These are phyloP conservation scores for Pseudogymnoascus sp. DNA, from an alignment of 2,329 filamentous ascomycete genomes.

Conservation along the genomic window DNA sequence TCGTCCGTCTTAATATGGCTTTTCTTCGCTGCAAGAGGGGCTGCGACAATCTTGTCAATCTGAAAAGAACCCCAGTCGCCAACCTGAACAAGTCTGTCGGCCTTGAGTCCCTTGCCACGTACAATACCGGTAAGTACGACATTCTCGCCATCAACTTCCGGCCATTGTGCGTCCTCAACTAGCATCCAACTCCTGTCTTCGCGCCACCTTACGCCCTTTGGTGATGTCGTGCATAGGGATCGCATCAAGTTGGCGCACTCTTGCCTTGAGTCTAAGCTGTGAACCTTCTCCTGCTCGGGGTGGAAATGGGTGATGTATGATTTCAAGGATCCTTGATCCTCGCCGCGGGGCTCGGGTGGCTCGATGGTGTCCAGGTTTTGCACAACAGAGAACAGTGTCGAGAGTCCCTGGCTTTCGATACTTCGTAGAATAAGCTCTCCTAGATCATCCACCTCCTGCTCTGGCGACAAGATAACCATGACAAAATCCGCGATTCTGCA, in stretches of 20 bases:
- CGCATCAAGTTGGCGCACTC: conserved; percentile 88
- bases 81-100: conserved; percentile 82
- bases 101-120: conserved; percentile 78
- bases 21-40: conserved; percentile 57
- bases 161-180: conserved; percentile 73
- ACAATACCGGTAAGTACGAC: conserved; percentile 79
- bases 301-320: conserved; percentile 95
- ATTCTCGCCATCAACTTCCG: conserved; percentile 50
- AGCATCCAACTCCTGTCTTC: conserved; percentile 96
- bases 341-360: conserved; percentile 68
- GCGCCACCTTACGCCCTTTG: conserved; percentile 91
- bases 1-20: conserved; percentile 53
- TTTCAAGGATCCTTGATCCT: conserved; percentile 75
- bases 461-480: conserved; percentile 73
- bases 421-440: conserved; percentile 81
- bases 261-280: conserved; percentile 79
- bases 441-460: conserved; percentile 74
- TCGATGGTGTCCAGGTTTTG: conserved; percentile 74
- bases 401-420: conserved; percentile 90
- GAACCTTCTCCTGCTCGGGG: conserved; percentile 83
- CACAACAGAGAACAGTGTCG: conserved; percentile 81
- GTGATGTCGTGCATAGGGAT: conserved; percentile 82
- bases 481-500: conserved; percentile 89
- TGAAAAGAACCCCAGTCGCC: conserved; percentile 94
- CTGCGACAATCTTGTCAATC: conserved; percentile 78